Conservation (phyloP, 768 basidiomycete species). For the Boletus rufocinnamomeus region DNA sequence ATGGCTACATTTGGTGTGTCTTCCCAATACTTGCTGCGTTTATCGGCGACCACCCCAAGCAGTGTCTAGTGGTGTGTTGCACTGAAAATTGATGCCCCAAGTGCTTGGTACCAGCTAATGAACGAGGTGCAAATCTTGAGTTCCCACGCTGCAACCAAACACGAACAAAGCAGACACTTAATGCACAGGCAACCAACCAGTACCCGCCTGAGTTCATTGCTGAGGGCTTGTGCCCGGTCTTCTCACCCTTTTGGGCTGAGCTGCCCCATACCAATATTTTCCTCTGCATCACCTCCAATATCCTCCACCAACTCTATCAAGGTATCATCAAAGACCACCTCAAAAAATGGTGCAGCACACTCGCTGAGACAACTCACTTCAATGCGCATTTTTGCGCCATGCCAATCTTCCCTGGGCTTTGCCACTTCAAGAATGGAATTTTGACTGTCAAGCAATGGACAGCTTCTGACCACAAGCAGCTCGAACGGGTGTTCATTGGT, state of each 20-base stretch:
- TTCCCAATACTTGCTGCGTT: conserved; percentile 2
- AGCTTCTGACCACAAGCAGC: too few relatives aligned
- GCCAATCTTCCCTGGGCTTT: neutral
- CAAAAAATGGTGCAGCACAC: accelerated
- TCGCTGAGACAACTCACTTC: neutral
- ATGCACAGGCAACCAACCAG: neutral
- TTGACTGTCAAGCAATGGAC: too few relatives aligned
- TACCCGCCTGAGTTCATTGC: too few relatives aligned
- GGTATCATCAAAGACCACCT: too few relatives aligned
- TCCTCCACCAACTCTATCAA: conserved; percentile 5
- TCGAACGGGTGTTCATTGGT: too few relatives aligned
- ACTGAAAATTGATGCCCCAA: conserved; percentile 3
- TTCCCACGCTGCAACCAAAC: neutral
- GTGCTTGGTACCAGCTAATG: neutral
- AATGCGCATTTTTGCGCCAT: neutral
- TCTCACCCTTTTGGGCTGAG: conserved; percentile 6
- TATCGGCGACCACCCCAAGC: neutral
- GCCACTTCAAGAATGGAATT: conserved; percentile 3
- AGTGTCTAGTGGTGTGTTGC: conserved; percentile 1
- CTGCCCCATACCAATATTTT: conserved; percentile 5
- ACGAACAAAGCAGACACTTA: neutral
- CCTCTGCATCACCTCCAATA: neutral
- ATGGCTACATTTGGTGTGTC: neutral
- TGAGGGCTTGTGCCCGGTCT: neutral
- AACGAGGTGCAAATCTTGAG: neutral